These are phyloP conservation scores for Drechmeria coniospora DNA, from an alignment of 2,329 filamentous ascomycete species.

Conservation along the genomic window DNA sequence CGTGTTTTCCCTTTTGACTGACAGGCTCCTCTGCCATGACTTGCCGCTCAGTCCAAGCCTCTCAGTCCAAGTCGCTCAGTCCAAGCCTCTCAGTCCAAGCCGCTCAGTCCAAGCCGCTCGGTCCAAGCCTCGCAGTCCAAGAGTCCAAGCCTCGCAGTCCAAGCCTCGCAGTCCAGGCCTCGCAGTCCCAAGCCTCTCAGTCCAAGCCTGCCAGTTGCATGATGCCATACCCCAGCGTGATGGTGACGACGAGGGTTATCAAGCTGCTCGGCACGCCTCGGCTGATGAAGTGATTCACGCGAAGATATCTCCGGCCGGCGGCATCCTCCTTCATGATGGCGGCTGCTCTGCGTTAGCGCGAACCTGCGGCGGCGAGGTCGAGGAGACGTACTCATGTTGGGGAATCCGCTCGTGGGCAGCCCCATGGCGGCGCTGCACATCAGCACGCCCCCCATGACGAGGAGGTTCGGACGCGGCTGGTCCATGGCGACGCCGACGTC, in stretches of 20 bases:
- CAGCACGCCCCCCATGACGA: conserved; percentile 88
- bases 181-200: too few species aligned
- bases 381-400: conserved; percentile 85
- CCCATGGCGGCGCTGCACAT: conserved; percentile 98
- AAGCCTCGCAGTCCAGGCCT: too few species aligned
- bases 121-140: too few species aligned
- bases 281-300: conserved; percentile 88
- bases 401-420: conserved; percentile 87
- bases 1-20: too few species aligned
- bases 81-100: too few species aligned
- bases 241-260: conserved; percentile 64
- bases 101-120: too few species aligned
- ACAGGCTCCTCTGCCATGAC: background rate
- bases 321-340: conserved; percentile 99
- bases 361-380: background rate
- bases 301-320: conserved; percentile 79
- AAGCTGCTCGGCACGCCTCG: conserved; percentile 81
- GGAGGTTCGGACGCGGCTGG: conserved; percentile 78
- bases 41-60: too few species aligned
- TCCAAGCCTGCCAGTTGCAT: conserved; percentile 62
- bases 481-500: conserved; percentile 76
- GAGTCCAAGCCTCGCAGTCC: too few species aligned
- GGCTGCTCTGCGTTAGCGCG: conserved; percentile 34
- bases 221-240: conserved; percentile 79
- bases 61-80: too few species aligned